A percentile compares a stretch with the other conserved stretches of the same genome.
Evolutionary conservation across 2,329 filamentous ascomycete genomes (phyloP).

Genomic region (Diaporthe ampelina): DNA sequence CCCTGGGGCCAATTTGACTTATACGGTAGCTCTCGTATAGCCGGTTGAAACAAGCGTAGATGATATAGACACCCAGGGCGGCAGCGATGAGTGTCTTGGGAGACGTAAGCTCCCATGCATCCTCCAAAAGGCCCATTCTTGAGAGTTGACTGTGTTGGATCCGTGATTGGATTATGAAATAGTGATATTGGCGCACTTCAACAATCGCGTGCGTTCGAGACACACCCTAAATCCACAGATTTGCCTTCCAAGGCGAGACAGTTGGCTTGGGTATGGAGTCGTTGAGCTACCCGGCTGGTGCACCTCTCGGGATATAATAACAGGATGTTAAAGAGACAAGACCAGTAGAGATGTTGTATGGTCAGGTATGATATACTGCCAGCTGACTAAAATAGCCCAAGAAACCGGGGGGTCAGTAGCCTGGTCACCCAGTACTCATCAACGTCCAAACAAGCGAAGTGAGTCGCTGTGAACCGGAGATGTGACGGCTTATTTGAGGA

Average conservation of each 20-base stretch:
- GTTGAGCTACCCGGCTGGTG: too few relatives aligned
- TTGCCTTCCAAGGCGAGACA: neutral
- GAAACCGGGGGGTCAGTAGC: neutral
- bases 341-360: neutral
- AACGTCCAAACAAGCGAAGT: neutral
- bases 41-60: constrained; percentile 55
- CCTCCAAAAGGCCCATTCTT: constrained; percentile 66
- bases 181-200: neutral
- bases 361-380: neutral
- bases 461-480: neutral
- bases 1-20: constrained; percentile 60
- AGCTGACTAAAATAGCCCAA: neutral
- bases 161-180: neutral
- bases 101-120: constrained; percentile 60
- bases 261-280: neutral
- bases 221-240: neutral
- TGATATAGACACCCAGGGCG: constrained; percentile 53
- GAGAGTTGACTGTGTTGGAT: neutral
- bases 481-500: constrained; percentile 7
- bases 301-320: neutral
- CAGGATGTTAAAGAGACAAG: neutral
- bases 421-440: neutral
- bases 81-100: constrained; percentile 55
- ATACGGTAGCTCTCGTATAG: constrained; percentile 61
- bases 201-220: neutral